Base-by-base conservation (phyloP, 345 rosid species). In the Melastoma malabathricum region DNA sequence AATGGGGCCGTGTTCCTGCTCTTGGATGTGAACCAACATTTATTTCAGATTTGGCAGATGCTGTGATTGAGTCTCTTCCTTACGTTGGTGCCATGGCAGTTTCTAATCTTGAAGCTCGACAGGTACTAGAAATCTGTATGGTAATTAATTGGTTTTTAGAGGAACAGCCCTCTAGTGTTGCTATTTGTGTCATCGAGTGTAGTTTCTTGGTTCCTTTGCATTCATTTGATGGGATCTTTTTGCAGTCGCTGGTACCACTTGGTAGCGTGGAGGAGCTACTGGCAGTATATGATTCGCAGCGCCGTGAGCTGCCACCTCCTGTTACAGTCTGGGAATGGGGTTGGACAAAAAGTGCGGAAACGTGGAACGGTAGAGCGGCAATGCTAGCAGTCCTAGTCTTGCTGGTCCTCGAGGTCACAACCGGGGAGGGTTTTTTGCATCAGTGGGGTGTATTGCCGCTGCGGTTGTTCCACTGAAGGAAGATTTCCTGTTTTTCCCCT, bases 281-380 rank as follows among this genome's bases (percentile, higher is more conserved):
- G 77, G 89, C 98, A 23, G 59, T 81, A 6, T 92, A 92, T 53
- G 98, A 92, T 72, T 84, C 94, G 18, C 83, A 84, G 54, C 89
- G 96, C n/a, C 64, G 83, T 43, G 96, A 80, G 69, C 77, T 92
- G 53, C 98, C 89, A 38, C 74, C 98, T 0, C 98, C 95, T 0
- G 98, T 92, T 64, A 79, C 73, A 0, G 64, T 92, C 50, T 92
- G 98, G 98, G 98, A 92, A 73, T 86, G 96, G 98, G 96, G 98
- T 59, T 92, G 96, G 96, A 92, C 95, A n/a, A 84, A 66, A 75
- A 92, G 98, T 70, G 98, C 98, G 0, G 98, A 92, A 68, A 92
- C 98, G 31, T 86, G 98, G 98, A 92, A 92, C 15, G 96, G 98
- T 50, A 74, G 98, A 68, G 96, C 98, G 27, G 98, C 98, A 46